Percentiles rank a stretch among this genome's conserved stretches.
Evolutionary conservation across 1,284 basidiomycete genomes (phyloP).

Genomic region (Fomitopsis schrenkii): DNA sequence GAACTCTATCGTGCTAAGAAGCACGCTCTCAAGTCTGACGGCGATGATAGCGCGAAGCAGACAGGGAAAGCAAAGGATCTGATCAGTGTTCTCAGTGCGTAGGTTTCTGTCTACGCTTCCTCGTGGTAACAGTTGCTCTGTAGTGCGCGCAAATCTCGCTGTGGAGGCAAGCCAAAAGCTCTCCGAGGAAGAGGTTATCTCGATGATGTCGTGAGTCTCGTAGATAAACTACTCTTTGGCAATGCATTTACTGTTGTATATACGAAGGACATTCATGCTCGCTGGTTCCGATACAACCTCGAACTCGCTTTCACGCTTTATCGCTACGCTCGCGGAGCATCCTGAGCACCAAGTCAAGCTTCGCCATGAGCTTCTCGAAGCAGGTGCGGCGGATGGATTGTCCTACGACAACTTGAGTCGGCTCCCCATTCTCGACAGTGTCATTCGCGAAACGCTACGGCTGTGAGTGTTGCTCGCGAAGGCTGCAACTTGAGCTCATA

Average conservation of each 20-base stretch:
- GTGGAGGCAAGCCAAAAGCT: too few relatives aligned
- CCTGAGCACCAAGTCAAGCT: conserved; percentile 17
- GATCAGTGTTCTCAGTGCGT: too few relatives aligned
- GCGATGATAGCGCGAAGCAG: too few relatives aligned
- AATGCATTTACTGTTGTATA: not conserved
- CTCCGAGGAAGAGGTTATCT: conserved; percentile 18
- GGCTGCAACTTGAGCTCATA: not conserved
- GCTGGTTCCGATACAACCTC: conserved; percentile 21
- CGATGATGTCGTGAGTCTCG: conserved; percentile 28
- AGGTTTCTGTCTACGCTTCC: too few relatives aligned
- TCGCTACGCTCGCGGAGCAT: conserved; percentile 14
- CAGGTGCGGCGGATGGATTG: conserved; percentile 11
- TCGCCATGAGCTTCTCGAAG: conserved; percentile 15
- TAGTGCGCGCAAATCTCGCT: too few relatives aligned
- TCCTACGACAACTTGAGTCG: conserved; percentile 17
- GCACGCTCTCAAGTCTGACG: too few relatives aligned
- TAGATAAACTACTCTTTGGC: not conserved
- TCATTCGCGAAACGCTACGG: conserved; percentile 3
- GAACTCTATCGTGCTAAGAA: too few relatives aligned
- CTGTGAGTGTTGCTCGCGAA: not conserved
- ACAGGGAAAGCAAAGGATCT: too few relatives aligned
- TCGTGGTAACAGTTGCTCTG: too few relatives aligned
- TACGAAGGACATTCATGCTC: conserved; percentile 16
- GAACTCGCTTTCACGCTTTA: conserved; percentile 15
- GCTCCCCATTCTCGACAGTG: conserved; percentile 17